Percentiles rank a stretch among this genome's conserved stretches.
Conservation (phyloP, 805 yeast genomes). For the Metschnikowia similis region DNA sequence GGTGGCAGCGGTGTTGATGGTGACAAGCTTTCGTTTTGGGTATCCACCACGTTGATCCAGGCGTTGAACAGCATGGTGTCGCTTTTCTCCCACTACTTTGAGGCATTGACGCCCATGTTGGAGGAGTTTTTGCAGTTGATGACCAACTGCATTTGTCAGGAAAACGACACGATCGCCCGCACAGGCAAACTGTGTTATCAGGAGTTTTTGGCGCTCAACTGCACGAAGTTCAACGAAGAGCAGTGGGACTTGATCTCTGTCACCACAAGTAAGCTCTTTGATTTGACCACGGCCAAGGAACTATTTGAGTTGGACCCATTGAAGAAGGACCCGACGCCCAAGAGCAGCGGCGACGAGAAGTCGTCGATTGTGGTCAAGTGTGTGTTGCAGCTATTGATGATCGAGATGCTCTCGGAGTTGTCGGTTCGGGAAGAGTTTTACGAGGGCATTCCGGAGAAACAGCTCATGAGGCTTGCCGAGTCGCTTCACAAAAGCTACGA, state of each 20-base stretch:
- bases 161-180: constrained; percentile 92
- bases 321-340: constrained; percentile 10
- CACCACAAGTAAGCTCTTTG: constrained; percentile 68
- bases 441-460: constrained; percentile 59
- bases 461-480: constrained; percentile 56
- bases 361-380: constrained; percentile 86
- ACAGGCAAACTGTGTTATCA: constrained; percentile 89
- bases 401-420: constrained; percentile 78
- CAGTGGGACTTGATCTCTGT: constrained; percentile 75
- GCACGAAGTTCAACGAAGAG: constrained; percentile 50
- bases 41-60: constrained; percentile 92
- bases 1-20: constrained; percentile 35
- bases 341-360: constrained; percentile 26
- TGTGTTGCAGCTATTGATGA: constrained; percentile 82
- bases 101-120: constrained; percentile 65
- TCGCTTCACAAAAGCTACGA: constrained; percentile 65
- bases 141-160: constrained; percentile 89
- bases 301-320: constrained; percentile 62
- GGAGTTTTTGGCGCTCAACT: constrained; percentile 73
- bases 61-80: constrained; percentile 87
- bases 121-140: constrained; percentile 75
- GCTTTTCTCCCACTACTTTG: constrained; percentile 78
- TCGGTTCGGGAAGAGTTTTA: constrained; percentile 69
- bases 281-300: constrained; percentile 80
- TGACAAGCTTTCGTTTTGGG: constrained; percentile 92